phyloP scores from a whole-genome alignment of 2,329 filamentous ascomycete genomes.

The Thielaviopsis musarum region DNA sequence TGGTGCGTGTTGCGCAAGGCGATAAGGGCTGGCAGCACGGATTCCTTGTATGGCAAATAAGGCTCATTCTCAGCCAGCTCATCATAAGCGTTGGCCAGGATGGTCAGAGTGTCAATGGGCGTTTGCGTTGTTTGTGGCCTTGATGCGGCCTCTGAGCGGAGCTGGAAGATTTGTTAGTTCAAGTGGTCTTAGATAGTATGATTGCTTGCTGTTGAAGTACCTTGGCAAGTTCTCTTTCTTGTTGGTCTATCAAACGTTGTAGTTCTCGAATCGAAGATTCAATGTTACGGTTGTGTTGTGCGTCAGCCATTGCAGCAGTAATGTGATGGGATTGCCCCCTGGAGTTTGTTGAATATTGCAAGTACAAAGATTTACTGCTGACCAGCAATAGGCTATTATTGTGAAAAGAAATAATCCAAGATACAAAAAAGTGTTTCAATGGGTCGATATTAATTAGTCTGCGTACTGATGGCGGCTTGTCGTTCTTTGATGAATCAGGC shows the following conservation, averaged over 20 bases:
- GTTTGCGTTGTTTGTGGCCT: conserved; percentile 4
- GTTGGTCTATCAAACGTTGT: conserved; percentile 37
- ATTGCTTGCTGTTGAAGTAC: conserved; percentile 18
- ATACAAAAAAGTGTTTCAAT: too few species aligned
- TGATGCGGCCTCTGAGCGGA: conserved; percentile 10
- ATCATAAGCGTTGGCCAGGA: conserved; percentile 50
- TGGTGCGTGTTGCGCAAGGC: conserved; percentile 51
- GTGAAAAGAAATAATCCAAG: neutral
- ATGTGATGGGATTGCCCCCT: neutral
- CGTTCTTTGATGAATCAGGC: too few species aligned
- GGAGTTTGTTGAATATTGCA: too few species aligned
- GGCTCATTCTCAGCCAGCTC: conserved; percentile 43
- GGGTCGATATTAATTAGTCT: too few species aligned
- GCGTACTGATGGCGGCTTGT: too few species aligned
- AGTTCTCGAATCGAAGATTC: conserved; percentile 53
- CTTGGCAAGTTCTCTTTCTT: conserved; percentile 32
- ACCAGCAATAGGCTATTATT: neutral
- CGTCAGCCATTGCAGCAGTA: conserved; percentile 9
- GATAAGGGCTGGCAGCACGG: conserved; percentile 53
- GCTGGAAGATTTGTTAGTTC: conserved; percentile 13
- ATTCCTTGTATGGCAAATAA: conserved; percentile 48
- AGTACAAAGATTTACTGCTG: too few species aligned
- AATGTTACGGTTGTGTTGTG: conserved; percentile 35
- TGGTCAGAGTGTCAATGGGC: conserved; percentile 19
- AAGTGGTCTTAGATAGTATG: neutral